These are phyloP conservation scores for Bretziella fagacearum DNA, from an alignment of 2,329 filamentous ascomycete genomes.

Conservation along the genomic window DNA sequence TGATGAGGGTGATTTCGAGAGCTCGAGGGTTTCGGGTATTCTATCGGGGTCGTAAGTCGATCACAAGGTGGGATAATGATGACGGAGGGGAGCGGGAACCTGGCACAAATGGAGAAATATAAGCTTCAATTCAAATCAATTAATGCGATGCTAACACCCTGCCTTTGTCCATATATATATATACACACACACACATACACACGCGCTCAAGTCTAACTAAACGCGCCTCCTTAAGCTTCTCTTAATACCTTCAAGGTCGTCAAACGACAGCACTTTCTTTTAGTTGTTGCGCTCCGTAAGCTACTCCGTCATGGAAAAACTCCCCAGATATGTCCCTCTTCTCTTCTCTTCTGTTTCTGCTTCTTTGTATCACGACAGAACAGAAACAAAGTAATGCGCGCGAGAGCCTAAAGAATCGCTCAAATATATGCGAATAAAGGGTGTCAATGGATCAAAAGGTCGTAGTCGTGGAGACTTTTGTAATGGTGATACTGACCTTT, in stretches of 20 bases:
- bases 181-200: too few relatives aligned
- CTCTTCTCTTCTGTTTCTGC: too few relatives aligned
- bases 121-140: constrained; percentile 14
- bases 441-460: too few relatives aligned
- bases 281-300: background rate
- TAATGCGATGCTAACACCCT: constrained; percentile 4
- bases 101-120: constrained; percentile 11
- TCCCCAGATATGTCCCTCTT: too few relatives aligned
- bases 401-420: too few relatives aligned
- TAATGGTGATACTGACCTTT: background rate
- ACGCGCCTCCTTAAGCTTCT: background rate
- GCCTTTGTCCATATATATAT: background rate
- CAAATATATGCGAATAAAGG: too few relatives aligned
- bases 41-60: background rate
- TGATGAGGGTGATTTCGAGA: background rate
- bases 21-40: background rate
- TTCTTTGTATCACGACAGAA: too few relatives aligned
- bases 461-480: background rate
- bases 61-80: background rate
- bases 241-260: background rate
- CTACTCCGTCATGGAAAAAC: background rate
- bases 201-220: too few relatives aligned
- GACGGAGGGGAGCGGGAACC: background rate
- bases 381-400: background rate
- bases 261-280: background rate